Evolutionary conservation across 2,329 filamentous ascomycete species (phyloP), one percentile per base, ranked within the genome.

Genomic region (Fusarium chlamydosporum): DNA sequence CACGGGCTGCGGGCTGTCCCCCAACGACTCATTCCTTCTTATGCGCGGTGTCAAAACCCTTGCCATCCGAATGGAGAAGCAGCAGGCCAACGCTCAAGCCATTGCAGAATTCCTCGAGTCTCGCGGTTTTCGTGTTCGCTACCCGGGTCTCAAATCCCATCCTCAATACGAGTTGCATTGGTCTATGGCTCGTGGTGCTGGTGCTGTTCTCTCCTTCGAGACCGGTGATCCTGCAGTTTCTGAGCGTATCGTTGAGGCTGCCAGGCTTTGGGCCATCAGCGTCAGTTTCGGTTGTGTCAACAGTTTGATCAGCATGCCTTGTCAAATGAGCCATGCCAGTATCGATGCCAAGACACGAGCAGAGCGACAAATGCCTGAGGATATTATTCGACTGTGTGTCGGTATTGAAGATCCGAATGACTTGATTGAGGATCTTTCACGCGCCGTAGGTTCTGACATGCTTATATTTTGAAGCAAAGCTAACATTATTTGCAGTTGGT

Each of bases 231-330:
- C 94, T 4, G 82, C 85, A 9, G 81, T 97, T 33, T 96, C 92
- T 6, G 93, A 97, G 82, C 88, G 94, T 38, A 97, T 99, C 74
- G 96, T 99, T 7, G 96, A 98, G 82, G 92, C 92, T 31, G 92
- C 96, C 4, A 89, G 92, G 69, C 84, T 99, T 33, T 99, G 93
- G 90, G 94, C 92, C 34, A 99, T 99, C 73, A 96, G 92, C 71
- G 96, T 99, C 62, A 97, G 93, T 76, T 99, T 99, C 78, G 96
- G 96, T 47, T 98, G 96, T 78, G 96, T 99, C 71, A 99, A 99
- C 83, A 97, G 93, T 78, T 83, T 99, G 79, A 99, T 99, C 80
- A 97, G 94, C 82, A 97, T 99, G 95, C 95, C 96, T 10, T 99
- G 96, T 82, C 94, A 95, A 76, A 99, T 99, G 96, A 98, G 95